Base-by-base conservation (phyloP, 345 rosid species). In the Kernera saxatilis region DNA sequence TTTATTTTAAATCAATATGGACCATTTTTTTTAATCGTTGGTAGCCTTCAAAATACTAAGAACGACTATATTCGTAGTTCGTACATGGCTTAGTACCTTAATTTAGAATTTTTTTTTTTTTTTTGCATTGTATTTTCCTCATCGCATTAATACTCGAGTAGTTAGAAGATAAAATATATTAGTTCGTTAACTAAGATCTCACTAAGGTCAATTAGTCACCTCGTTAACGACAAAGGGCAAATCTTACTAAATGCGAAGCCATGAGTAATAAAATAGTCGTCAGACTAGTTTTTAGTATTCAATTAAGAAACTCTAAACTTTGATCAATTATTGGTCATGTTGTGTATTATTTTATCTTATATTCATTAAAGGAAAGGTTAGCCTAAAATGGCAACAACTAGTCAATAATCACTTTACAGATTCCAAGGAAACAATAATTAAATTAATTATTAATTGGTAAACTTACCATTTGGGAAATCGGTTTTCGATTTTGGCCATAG, bases 301-400 rank as follows among this genome's bases (percentile, higher is more conserved):
- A 11, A 18, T 63, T 45, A 21, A 48, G n/a, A 22, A 61, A 33
- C 33, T 45, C 56, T 48, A 48, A 48, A 22, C 35, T 33, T 9
- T 33, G 45, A 48, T 64, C 69, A 48, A 64, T 64, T 48, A 64
- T 64, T 64, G 57, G 69, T 64, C 57, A 32, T 64, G 21, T 48
- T 33, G 14, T 22, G 53, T 50, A 64, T 11, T 64, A 48, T 33
- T 64, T 48, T 49, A 48, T 49, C 4, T 5, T 64, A 0, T 48
- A 30, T n/a, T 32, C 33, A 64, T 64, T 48, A 64, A 48, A 33
- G 45, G 45, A 64, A 64, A 64, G 45, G 33, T 35, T 64, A 33
- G 54, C 45, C 69, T 64, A 48, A 64, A 64, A 64, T 48, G 33
- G 57, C 23, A 64, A 48, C 44, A 48, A 10, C 32, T 64, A 64